Evolutionary conservation across 129 eudicot species (phyloP).

Genomic region (Kitagawia praeruptora): DNA sequence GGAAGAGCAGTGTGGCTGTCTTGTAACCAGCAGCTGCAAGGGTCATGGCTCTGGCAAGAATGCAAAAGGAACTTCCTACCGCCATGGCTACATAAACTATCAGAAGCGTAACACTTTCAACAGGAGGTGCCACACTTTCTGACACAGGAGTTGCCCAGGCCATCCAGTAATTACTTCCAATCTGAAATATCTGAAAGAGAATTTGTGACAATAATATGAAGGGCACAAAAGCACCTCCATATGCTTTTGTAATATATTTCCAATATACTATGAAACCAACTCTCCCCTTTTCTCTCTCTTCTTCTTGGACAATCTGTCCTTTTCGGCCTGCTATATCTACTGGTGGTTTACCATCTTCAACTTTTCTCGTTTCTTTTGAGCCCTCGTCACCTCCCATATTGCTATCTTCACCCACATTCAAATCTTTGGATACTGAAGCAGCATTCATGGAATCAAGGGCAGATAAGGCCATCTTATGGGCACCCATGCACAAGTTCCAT

Average conservation of each 20-base stretch:
- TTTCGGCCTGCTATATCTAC: conserved; percentile 27
- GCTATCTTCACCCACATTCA: conserved; percentile 10
- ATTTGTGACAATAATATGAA: conserved; percentile 53
- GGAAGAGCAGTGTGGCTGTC: conserved; percentile 66
- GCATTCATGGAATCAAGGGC: conserved; percentile 38
- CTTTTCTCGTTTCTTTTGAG: conserved; percentile 20
- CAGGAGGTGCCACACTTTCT: conserved; percentile 37
- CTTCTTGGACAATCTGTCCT: conserved; percentile 78
- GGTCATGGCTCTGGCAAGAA: conserved; percentile 43
- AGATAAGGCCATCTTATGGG: conserved; percentile 72
- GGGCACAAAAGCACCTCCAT: conserved; percentile 75
- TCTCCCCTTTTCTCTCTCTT: conserved; percentile 75
- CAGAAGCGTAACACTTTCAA: conserved; percentile 38
- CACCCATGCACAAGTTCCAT: conserved; percentile 85
- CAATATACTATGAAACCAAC: conserved; percentile 64
- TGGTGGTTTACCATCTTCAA: conserved; percentile 19
- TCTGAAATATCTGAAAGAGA: conserved; percentile 54
- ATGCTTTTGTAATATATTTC: conserved; percentile 81
- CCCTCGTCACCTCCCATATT: neutral
- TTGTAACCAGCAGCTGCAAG: conserved; percentile 49
- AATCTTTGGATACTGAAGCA: neutral
- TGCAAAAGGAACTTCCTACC: conserved; percentile 62
- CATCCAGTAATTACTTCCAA: conserved; percentile 87
- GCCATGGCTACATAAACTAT: conserved; percentile 63
- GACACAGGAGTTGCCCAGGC: conserved; percentile 86